phyloP scores from a whole-genome alignment of 2,329 filamentous ascomycete species.

The Neofusicoccum sp. region DNA sequence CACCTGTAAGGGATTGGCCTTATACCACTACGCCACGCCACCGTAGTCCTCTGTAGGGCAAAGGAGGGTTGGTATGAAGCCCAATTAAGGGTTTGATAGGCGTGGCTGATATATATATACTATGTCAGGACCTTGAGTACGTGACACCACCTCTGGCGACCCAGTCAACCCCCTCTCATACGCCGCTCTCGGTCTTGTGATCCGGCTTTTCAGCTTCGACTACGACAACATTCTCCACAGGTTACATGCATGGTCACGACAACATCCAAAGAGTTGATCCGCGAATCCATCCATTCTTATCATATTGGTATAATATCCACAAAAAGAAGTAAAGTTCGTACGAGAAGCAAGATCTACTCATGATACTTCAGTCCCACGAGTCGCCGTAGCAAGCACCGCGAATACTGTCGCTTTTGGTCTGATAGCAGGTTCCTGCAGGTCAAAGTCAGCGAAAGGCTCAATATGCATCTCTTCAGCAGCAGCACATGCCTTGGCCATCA shows the following conservation, averaged over 20 bases:
- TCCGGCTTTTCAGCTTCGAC: too few species aligned
- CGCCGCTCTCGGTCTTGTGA: too few species aligned
- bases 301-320: slow-evolving; percentile 1
- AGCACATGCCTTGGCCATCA: neutral
- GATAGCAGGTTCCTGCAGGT: neutral
- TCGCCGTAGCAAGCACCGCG: neutral
- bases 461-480: neutral
- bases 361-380: neutral
- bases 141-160: too few species aligned
- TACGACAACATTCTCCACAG: neutral
- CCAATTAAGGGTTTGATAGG: too few species aligned
- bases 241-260: neutral
- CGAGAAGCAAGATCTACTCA: neutral
- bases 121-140: too few species aligned
- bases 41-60: too few species aligned
- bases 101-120: too few species aligned
- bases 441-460: too few species aligned
- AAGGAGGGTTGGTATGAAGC: too few species aligned
- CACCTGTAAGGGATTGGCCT: too few species aligned
- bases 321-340: neutral
- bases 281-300: neutral
- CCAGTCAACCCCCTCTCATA: too few species aligned
- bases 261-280: neutral
- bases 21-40: too few species aligned
- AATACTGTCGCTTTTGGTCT: neutral